phyloP scores from a whole-genome alignment of 1,139 yeast genomes.

The Debaryomyces coudertii region DNA sequence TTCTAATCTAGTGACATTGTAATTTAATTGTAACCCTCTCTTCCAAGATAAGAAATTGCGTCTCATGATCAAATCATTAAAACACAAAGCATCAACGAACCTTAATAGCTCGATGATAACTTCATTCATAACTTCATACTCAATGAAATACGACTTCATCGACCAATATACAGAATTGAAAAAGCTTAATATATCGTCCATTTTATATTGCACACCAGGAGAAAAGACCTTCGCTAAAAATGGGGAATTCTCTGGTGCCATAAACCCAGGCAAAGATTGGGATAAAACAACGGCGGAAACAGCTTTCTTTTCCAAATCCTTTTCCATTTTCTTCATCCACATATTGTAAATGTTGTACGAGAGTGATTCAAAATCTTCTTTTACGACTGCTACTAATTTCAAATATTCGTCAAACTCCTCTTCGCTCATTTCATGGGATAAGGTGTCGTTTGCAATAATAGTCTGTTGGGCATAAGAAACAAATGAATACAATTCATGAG shows the following conservation, averaged over 20 bases:
- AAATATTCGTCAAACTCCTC: slow-evolving; percentile 90
- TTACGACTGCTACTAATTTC: slow-evolving; percentile 86
- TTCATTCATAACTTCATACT: slow-evolving; percentile 80
- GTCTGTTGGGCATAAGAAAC: slow-evolving; percentile 93
- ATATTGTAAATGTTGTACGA: slow-evolving; percentile 94
- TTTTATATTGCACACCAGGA: slow-evolving; percentile 73
- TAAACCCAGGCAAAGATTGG: slow-evolving; percentile 94
- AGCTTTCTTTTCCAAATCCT: slow-evolving; percentile 87
- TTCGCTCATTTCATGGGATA: slow-evolving; percentile 84
- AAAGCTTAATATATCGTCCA: slow-evolving; percentile 92
- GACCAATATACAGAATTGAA: slow-evolving; percentile 93
- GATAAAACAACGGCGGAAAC: slow-evolving; percentile 92
- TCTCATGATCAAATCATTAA: slow-evolving; percentile 94
- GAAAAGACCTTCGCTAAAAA: slow-evolving; percentile 83
- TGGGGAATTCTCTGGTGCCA: slow-evolving; percentile 86
- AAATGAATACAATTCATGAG: slow-evolving; percentile 93
- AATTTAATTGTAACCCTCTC: slow-evolving; percentile 94
- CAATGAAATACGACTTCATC: slow-evolving; percentile 89
- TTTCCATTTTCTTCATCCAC: slow-evolving; percentile 97
- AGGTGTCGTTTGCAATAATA: slow-evolving; percentile 77
- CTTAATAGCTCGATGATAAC: slow-evolving; percentile 83
- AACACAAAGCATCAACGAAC: slow-evolving; percentile 91
- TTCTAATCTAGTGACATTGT: slow-evolving; percentile 93
- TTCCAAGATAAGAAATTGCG: slow-evolving; percentile 96
- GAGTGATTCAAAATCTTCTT: slow-evolving; percentile 91